Conservation (phyloP, 225 moss, liverwort and hornwort genomes). For the Neckera pumila region DNA sequence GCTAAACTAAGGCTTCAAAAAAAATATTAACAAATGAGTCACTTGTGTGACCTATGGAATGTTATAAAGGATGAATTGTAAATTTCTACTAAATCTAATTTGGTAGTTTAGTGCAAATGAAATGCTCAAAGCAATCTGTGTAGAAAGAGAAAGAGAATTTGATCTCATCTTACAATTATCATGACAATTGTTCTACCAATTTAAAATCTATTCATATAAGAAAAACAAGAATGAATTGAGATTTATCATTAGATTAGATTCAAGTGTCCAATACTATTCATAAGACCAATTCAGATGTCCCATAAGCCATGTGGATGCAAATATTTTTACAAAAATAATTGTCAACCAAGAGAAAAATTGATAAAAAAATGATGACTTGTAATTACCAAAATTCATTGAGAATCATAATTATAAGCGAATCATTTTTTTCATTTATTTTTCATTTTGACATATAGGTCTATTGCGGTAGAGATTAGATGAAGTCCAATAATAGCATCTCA, state of each 20-base stretch:
- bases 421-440: not conserved
- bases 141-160: not conserved
- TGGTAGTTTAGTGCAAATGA: not conserved
- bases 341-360: not conserved
- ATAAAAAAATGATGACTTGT: not conserved
- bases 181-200: not conserved
- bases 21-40: not conserved
- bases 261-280: not conserved
- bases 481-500: not conserved
- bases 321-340: not conserved
- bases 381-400: not conserved
- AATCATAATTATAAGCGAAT: not conserved
- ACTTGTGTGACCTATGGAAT: rapidly evolving
- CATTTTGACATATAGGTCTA: too few species aligned
- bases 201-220: not conserved
- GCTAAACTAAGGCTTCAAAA: not conserved
- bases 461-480: not conserved
- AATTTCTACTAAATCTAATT: not conserved
- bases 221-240: not conserved
- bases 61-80: not conserved
- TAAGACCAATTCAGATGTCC: not conserved
- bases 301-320: not conserved
- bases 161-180: not conserved
- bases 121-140: not conserved
- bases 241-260: not conserved